Evolutionary conservation across 176 grass and related monocot genomes (phyloP).

Genomic region (Chrysopogon serrulatus): DNA sequence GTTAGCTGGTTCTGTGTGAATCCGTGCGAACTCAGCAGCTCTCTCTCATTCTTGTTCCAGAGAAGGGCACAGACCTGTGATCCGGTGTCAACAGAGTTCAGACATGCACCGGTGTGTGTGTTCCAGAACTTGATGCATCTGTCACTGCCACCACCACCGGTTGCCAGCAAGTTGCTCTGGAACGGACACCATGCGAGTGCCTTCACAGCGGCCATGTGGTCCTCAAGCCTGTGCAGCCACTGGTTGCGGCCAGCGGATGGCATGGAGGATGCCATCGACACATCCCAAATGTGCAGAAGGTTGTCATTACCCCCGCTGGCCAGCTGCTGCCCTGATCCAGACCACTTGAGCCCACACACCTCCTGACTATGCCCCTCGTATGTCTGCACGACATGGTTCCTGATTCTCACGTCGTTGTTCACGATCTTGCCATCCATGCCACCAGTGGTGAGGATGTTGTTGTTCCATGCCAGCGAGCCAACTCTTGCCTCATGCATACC

Average conservation of each 20-base stretch:
- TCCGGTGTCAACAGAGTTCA: slow-evolving; percentile 24
- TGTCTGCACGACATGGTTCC: slow-evolving; percentile 33
- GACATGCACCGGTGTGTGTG: neutral
- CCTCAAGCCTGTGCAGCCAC: slow-evolving; percentile 40
- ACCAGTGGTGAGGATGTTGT: slow-evolving; percentile 30
- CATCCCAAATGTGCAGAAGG: slow-evolving; percentile 40
- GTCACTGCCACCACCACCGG: slow-evolving; percentile 29
- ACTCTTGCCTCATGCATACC: slow-evolving; percentile 37
- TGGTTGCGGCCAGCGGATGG: slow-evolving; percentile 23
- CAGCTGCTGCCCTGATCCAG: slow-evolving; percentile 30
- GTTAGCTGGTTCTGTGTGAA: slow-evolving; percentile 34
- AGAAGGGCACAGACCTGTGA: slow-evolving; percentile 26
- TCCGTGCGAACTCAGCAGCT: slow-evolving; percentile 45
- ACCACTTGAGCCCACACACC: slow-evolving; percentile 49
- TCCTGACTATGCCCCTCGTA: slow-evolving; percentile 43
- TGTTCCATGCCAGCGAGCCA: slow-evolving; percentile 47
- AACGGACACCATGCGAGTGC: slow-evolving; percentile 47
- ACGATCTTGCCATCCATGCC: slow-evolving; percentile 39
- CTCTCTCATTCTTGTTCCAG: slow-evolving; percentile 45
- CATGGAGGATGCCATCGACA: slow-evolving; percentile 34
- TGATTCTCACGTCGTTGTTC: slow-evolving; percentile 39
- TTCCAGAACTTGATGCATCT: slow-evolving; percentile 53
- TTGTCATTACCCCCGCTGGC: slow-evolving; percentile 45
- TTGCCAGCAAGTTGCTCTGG: slow-evolving; percentile 41
- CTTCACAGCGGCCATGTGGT: slow-evolving; percentile 41